These are phyloP conservation scores for Lachnellula occidentalis DNA, from an alignment of 2,329 filamentous ascomycete species.

Conservation along the genomic window DNA sequence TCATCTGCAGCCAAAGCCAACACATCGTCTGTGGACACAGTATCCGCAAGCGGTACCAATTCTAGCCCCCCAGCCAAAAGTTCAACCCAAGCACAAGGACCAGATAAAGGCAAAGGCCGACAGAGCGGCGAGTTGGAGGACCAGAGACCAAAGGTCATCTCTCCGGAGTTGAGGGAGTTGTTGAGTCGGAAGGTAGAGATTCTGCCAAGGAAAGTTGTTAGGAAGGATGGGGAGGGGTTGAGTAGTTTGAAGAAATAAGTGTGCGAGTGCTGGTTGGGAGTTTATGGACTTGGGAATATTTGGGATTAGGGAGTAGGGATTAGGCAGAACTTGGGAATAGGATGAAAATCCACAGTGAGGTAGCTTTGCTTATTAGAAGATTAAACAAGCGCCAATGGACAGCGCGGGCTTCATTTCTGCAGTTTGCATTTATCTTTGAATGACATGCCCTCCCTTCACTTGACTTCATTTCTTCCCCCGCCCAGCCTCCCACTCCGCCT, in stretches of 20 bases:
- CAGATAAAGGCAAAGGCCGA: constrained; percentile 15
- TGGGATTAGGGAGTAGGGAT: no score
- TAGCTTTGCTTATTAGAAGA: no score
- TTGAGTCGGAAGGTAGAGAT: constrained; percentile 52
- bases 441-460: no score
- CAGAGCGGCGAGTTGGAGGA: constrained; percentile 23
- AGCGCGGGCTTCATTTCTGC: no score
- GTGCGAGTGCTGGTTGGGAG: neutral
- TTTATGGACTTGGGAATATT: neutral
- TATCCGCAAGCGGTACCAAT: neutral
- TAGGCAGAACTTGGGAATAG: no score
- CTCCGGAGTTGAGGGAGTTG: constrained; percentile 54
- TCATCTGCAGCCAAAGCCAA: neutral
- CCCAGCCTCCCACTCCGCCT: neutral
- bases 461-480: neutral
- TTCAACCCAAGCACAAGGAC: constrained; percentile 6
- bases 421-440: no score
- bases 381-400: no score
- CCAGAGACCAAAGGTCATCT: constrained; percentile 47
- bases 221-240: constrained; percentile 29
- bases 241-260: constrained; percentile 4
- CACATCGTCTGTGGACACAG: neutral
- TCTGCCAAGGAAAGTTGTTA: constrained; percentile 29
- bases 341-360: no score
- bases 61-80: neutral